Evolutionary conservation across 371 early-diverging fungal species (phyloP).

Genomic region (Mortierella sp.): DNA sequence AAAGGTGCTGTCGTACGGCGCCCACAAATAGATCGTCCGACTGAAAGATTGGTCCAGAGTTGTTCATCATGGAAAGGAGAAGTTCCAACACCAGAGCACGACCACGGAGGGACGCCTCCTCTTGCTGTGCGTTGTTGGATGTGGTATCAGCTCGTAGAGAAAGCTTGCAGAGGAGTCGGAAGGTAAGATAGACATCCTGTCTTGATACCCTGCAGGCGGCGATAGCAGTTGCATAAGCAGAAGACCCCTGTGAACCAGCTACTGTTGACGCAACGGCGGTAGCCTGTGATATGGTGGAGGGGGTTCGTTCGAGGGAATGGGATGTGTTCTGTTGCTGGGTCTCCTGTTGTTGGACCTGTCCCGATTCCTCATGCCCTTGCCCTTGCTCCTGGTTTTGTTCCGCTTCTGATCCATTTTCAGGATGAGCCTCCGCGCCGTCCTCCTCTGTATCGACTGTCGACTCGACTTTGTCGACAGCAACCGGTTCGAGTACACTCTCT

Average conservation of each 20-base stretch:
- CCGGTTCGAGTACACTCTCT: constrained; percentile 1
- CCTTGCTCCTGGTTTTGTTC: constrained; percentile 12
- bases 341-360: constrained; percentile 1
- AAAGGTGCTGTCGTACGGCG: constrained; percentile 74
- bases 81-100: constrained; percentile 65
- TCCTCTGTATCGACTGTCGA: not conserved
- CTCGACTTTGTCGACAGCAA: constrained; percentile 1
- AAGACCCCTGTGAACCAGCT: constrained; percentile 18
- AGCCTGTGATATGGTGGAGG: constrained; percentile 14
- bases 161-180: constrained; percentile 94
- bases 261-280: constrained; percentile 10
- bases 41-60: constrained; percentile 66
- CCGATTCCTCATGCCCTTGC: constrained; percentile 11
- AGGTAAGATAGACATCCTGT: constrained; percentile 88
- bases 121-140: constrained; percentile 43
- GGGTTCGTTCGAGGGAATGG: constrained; percentile 27
- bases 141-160: constrained; percentile 73
- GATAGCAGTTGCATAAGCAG: constrained; percentile 32
- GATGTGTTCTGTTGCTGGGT: constrained; percentile 15
- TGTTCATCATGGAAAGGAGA: constrained; percentile 68
- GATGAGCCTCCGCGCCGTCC: not conserved
- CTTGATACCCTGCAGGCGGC: constrained; percentile 56
- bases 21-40: constrained; percentile 61
- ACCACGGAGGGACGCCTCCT: constrained; percentile 53
- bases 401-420: not conserved